Conservation (phyloP, 1,284 basidiomycete species). For the Crucibulum cyathiforme region DNA sequence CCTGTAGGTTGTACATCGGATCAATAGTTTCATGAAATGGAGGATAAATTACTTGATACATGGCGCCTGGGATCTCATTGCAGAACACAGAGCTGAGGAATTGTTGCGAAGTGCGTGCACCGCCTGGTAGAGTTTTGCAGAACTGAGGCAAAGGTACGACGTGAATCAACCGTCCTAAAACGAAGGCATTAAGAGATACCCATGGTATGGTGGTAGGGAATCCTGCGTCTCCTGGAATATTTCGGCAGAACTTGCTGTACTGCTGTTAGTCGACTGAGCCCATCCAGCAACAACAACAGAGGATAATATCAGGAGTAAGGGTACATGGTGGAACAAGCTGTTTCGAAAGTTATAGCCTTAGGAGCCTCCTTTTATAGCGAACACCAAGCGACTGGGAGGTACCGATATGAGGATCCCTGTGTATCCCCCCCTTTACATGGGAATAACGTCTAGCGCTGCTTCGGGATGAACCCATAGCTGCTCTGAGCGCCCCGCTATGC, state of each 20-base stretch:
- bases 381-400: too few species aligned
- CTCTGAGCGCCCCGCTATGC: too few species aligned
- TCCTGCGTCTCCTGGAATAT: conserved; percentile 13
- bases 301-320: too few species aligned
- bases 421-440: too few species aligned
- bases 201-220: conserved; percentile 24
- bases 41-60: conserved; percentile 14
- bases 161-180: conserved; percentile 23
- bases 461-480: too few species aligned
- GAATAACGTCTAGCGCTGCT: too few species aligned
- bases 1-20: conserved; percentile 1
- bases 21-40: not conserved
- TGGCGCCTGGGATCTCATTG: conserved; percentile 16
- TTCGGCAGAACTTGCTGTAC: conserved; percentile 4
- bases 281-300: too few species aligned
- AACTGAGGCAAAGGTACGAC: conserved; percentile 23
- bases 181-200: conserved; percentile 24
- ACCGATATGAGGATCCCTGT: too few species aligned
- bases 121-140: conserved; percentile 8
- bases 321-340: too few species aligned
- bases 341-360: too few species aligned
- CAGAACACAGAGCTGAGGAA: conserved; percentile 12
- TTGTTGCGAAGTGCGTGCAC: conserved; percentile 10
- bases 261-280: too few species aligned
- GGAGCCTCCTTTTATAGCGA: too few species aligned